Percentiles rank a stretch among this genome's conserved stretches.
Evolutionary conservation across 139 green algal species (phyloP).

Genomic region (Haematococcus lacustris): DNA sequence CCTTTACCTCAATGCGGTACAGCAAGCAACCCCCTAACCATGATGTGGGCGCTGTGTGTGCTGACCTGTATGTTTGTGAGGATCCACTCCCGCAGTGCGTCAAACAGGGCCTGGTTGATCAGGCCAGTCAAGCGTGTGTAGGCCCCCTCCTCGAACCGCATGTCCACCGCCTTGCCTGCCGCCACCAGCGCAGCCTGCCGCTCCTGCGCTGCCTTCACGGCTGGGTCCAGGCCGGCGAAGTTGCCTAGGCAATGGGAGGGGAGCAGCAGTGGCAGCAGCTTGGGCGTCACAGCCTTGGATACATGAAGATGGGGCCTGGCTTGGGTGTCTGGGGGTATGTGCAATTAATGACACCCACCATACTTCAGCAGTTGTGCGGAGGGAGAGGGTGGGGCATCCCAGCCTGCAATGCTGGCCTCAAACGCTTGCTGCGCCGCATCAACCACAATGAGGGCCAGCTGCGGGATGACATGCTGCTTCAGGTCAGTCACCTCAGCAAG

Average conservation of each 20-base stretch:
- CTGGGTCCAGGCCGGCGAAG: neutral
- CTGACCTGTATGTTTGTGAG: constrained; percentile 5
- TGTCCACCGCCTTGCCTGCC: neutral
- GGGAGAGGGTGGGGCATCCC: neutral
- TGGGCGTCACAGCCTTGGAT: no score
- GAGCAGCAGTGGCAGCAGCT: no score
- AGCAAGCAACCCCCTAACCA: no score
- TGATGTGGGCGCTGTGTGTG: no score
- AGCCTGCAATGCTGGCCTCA: neutral
- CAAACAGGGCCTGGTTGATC: constrained; percentile 19
- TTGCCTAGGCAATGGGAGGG: no score
- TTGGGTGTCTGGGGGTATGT: no score
- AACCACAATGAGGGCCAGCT: constrained; percentile 27
- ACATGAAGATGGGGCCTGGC: no score
- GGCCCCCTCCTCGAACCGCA: constrained; percentile 8
- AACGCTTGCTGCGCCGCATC: constrained; percentile 22
- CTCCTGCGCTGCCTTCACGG: neutral
- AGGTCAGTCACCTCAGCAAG: constrained; percentile 20
- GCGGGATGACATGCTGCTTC: constrained; percentile 6
- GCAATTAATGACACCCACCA: neutral
- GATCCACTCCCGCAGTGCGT: constrained; percentile 12
- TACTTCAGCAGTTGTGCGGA: constrained; percentile 5
- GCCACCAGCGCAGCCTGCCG: neutral
- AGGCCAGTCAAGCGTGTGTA: constrained; percentile 21
- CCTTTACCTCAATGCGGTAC: no score